Conservation (phyloP, 495 filamentous ascomycete genomes). For the Amorphotheca resinae region DNA sequence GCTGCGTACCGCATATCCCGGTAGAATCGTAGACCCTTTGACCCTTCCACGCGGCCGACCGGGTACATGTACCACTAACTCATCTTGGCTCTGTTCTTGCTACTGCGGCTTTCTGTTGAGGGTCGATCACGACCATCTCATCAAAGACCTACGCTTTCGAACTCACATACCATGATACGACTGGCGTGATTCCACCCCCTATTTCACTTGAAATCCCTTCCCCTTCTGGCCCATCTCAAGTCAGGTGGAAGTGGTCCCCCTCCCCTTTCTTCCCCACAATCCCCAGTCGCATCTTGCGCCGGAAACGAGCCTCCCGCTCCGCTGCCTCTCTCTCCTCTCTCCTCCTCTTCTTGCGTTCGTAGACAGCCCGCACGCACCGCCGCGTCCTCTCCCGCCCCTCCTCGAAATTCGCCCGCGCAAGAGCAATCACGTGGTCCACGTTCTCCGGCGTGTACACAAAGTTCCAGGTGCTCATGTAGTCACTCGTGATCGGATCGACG, state of each 20-base stretch:
- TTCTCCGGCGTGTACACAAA: constrained; percentile 86
- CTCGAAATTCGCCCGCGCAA: constrained; percentile 77
- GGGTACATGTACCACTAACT: too few relatives aligned
- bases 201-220: too few relatives aligned
- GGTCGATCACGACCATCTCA: too few relatives aligned
- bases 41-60: too few relatives aligned
- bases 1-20: too few relatives aligned
- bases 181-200: too few relatives aligned
- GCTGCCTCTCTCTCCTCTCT: constrained; percentile 45
- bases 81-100: too few relatives aligned
- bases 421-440: constrained; percentile 64
- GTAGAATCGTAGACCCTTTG: too few relatives aligned
- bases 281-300: constrained; percentile 30
- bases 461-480: constrained; percentile 94
- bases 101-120: too few relatives aligned
- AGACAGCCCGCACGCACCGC: constrained; percentile 75
- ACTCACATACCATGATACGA: too few relatives aligned
- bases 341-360: constrained; percentile 72
- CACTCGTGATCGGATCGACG: constrained; percentile 65
- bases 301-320: constrained; percentile 33
- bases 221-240: neutral
- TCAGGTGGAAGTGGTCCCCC: constrained; percentile 25
- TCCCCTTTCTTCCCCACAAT: constrained; percentile 30
- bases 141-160: too few relatives aligned
- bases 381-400: constrained; percentile 67